Conservation (phyloP, 352 stramenopile species). For the Globisporangium carolinianum region DNA sequence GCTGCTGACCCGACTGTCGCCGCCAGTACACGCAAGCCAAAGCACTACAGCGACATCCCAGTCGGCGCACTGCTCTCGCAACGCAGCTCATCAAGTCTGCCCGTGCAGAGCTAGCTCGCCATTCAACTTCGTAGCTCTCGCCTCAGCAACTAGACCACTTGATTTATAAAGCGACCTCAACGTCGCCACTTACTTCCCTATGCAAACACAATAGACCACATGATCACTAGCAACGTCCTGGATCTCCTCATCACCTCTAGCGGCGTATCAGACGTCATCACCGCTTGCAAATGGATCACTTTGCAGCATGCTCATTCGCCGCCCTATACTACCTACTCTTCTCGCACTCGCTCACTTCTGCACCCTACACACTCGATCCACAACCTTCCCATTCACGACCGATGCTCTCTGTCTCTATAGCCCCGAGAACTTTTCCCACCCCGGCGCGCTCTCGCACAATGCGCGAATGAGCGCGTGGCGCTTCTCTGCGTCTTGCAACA, state of each 20-base stretch:
- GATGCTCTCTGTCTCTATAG: slow-evolving; percentile 25
- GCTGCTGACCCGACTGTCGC: slow-evolving; percentile 19
- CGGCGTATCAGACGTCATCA: too few relatives aligned
- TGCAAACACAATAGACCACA: too few relatives aligned
- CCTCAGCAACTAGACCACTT: too few relatives aligned
- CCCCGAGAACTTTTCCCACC: slow-evolving; percentile 79
- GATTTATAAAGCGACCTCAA: too few relatives aligned
- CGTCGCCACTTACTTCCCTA: too few relatives aligned
- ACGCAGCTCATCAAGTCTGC: slow-evolving; percentile 30
- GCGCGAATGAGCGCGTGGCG: slow-evolving; percentile 75
- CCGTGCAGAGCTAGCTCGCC: slow-evolving; percentile 13
- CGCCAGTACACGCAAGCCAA: slow-evolving; percentile 29
- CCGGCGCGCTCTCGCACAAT: slow-evolving; percentile 76
- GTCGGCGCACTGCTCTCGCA: slow-evolving; percentile 25
- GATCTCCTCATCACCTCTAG: too few relatives aligned
- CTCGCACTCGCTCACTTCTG: too few relatives aligned
- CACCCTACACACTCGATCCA: too few relatives aligned
- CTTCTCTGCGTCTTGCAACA: slow-evolving; percentile 81
- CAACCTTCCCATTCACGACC: neutral
- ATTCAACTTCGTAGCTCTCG: neutral
- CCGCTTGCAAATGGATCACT: too few relatives aligned
- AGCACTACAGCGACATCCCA: slow-evolving; percentile 72
- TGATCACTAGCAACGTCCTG: too few relatives aligned
- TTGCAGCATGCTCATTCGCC: too few relatives aligned
- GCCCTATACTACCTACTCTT: too few relatives aligned